phyloP scores from a whole-genome alignment of 495 filamentous ascomycete species.

The Podospora appendiculata region DNA sequence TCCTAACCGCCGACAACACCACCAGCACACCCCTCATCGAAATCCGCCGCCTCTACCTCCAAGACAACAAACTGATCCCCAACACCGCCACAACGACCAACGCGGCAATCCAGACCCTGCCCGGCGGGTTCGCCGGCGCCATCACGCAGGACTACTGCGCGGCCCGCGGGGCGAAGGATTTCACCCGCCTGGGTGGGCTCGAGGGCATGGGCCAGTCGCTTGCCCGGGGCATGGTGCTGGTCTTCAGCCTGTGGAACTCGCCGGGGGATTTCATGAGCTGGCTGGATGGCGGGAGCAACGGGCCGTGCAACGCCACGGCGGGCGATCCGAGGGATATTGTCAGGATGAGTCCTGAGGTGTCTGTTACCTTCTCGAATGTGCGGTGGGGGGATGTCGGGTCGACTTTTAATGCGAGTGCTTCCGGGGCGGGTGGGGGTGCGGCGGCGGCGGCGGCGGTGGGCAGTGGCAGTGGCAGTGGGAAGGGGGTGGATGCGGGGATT shows the following conservation, averaged over 20 bases:
- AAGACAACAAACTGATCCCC: conserved; percentile 48
- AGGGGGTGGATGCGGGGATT: too few relatives aligned
- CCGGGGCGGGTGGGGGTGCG: too few relatives aligned
- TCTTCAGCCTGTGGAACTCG: conserved; percentile 59
- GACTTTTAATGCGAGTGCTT: conserved; percentile 27
- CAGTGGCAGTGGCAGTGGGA: too few relatives aligned
- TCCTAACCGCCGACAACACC: conserved; percentile 44
- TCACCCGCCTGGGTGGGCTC: conserved; percentile 48
- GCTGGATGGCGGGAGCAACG: conserved; percentile 47
- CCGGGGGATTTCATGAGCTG: conserved; percentile 52
- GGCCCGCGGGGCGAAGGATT: conserved; percentile 44
- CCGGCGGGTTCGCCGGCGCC: conserved; percentile 30
- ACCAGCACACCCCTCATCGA: conserved; percentile 43
- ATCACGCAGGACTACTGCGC: conserved; percentile 53
- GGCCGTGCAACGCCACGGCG: conserved; percentile 52
- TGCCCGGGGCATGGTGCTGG: conserved; percentile 56
- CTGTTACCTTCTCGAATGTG: conserved; percentile 56
- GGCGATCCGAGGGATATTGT: conserved; percentile 43
- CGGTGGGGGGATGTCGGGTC: conserved; percentile 57
- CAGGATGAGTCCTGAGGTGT: conserved; percentile 35
- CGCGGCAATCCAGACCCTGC: conserved; percentile 22
- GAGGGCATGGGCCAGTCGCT: conserved; percentile 50
- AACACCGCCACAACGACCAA: conserved; percentile 31
- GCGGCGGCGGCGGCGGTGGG: too few relatives aligned
- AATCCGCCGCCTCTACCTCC: conserved; percentile 56